Evolutionary conservation across 345 rosid species (phyloP).

Genomic region (Camelina sativa): DNA sequence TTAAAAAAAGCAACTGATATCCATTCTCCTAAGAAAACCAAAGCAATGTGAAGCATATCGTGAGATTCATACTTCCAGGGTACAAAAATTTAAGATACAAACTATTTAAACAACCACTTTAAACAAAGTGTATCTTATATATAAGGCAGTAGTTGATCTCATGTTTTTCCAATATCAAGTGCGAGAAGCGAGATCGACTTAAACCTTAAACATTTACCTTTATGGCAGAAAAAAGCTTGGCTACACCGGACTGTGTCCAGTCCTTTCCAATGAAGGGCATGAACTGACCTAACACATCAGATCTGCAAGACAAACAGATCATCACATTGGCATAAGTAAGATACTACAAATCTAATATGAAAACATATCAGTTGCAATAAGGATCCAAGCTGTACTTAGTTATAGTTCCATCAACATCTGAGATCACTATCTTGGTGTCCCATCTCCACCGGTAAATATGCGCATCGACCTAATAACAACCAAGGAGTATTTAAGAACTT

Average conservation of each 20-base stretch:
- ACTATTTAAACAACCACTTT: background rate
- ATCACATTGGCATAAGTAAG: conserved; percentile 6
- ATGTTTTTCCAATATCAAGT: background rate
- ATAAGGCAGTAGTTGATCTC: background rate
- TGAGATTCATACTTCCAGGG: conserved; percentile 18
- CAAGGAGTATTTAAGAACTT: conserved; percentile 18
- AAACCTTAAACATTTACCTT: conserved; percentile 53
- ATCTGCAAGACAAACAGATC: conserved; percentile 59
- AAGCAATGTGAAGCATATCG: conserved; percentile 6
- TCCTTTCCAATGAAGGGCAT: conserved; percentile 98
- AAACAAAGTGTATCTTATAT: background rate
- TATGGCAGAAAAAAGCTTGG: conserved; percentile 88
- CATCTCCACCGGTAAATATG: conserved; percentile 96
- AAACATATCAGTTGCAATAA: conserved; percentile 2
- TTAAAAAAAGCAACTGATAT: conserved; percentile 88
- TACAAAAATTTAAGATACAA: background rate
- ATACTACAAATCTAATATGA: conserved; percentile 7
- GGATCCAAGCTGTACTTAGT: conserved; percentile 63
- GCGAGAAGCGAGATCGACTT: conserved; percentile 24
- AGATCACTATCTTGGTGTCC: conserved; percentile 87
- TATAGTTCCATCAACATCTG: conserved; percentile 97
- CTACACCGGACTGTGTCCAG: conserved; percentile 97
- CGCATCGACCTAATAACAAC: conserved; percentile 71
- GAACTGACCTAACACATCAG: conserved; percentile 94
- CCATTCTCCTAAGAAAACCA: conserved; percentile 79